These are phyloP conservation scores for Spergularia marina DNA, from an alignment of 148 eudicot species.

Conservation along the genomic window DNA sequence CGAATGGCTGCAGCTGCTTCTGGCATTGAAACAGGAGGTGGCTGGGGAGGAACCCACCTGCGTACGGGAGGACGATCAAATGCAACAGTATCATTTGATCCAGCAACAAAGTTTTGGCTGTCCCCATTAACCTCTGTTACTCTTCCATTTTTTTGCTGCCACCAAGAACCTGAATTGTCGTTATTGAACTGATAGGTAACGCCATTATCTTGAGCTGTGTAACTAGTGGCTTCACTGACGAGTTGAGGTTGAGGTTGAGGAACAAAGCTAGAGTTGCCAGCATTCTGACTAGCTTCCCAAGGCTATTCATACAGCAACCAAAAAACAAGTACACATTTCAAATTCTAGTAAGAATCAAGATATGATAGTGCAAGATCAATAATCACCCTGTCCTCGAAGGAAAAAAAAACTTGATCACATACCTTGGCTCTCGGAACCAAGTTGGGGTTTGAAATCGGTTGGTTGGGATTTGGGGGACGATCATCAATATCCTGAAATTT, in stretches of 20 bases:
- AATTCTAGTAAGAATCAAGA: not conserved
- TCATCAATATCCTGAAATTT: slow-evolving; percentile 81
- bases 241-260: slow-evolving; percentile 29
- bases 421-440: slow-evolving; percentile 82
- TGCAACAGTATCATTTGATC: slow-evolving; percentile 22
- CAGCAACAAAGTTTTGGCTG: slow-evolving; percentile 12
- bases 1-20: slow-evolving; percentile 77
- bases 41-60: slow-evolving; percentile 81
- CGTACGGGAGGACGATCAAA: slow-evolving; percentile 46
- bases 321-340: not conserved
- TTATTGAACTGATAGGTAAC: slow-evolving; percentile 37
- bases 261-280: slow-evolving; percentile 24
- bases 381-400: not conserved
- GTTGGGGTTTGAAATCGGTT: slow-evolving; percentile 73
- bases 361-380: not conserved
- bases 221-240: slow-evolving; percentile 27
- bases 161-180: slow-evolving; percentile 54
- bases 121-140: slow-evolving; percentile 53
- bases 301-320: slow-evolving; percentile 46
- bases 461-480: slow-evolving; percentile 89
- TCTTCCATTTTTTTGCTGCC: slow-evolving; percentile 54
- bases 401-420: not conserved
- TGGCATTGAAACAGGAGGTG: slow-evolving; percentile 59
- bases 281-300: slow-evolving; percentile 60
- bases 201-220: slow-evolving; percentile 38